A percentile compares a stretch with the other conserved stretches of the same genome.
These are phyloP conservation scores for Penium margaritaceum DNA, from an alignment of 139 green algal genomes.

Conservation along the genomic window DNA sequence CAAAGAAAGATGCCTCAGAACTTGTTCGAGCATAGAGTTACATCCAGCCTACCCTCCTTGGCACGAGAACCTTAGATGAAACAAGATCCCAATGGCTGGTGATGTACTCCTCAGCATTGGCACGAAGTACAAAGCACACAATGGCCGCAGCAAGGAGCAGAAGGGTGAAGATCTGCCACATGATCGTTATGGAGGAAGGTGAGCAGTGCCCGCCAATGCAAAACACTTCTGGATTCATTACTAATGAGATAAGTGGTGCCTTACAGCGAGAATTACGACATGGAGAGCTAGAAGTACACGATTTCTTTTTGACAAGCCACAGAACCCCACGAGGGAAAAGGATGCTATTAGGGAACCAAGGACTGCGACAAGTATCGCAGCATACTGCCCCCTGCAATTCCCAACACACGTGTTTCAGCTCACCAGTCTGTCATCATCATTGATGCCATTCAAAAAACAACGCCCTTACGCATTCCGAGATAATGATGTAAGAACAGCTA, in stretches of 20 bases:
- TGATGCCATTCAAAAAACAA: not conserved
- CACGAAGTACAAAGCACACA: not conserved
- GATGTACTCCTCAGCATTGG: not conserved
- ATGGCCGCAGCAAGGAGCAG: not conserved
- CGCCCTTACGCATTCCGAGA: not conserved
- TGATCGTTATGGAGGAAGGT: no score
- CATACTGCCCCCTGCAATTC: slow-evolving; percentile 2
- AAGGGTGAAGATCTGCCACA: not conserved
- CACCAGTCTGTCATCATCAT: not conserved
- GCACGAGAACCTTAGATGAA: not conserved
- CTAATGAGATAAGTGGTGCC: not conserved
- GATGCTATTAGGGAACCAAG: not conserved
- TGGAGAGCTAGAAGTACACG: not conserved
- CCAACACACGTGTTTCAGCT: not conserved
- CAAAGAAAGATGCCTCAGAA: not conserved
- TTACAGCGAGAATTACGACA: not conserved
- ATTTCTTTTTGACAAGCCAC: not conserved
- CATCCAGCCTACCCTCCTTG: no score
- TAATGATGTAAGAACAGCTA: slow-evolving; percentile 8
- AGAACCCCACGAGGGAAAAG: slow-evolving; percentile 1
- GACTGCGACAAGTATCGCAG: slow-evolving; percentile 4
- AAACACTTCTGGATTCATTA: not conserved
- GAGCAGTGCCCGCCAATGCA: not conserved
- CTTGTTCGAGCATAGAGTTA: not conserved
- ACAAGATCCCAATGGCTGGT: slow-evolving; percentile 5